Conservation (phyloP, 345 rosid genomes). For the Lepidium sativum region DNA sequence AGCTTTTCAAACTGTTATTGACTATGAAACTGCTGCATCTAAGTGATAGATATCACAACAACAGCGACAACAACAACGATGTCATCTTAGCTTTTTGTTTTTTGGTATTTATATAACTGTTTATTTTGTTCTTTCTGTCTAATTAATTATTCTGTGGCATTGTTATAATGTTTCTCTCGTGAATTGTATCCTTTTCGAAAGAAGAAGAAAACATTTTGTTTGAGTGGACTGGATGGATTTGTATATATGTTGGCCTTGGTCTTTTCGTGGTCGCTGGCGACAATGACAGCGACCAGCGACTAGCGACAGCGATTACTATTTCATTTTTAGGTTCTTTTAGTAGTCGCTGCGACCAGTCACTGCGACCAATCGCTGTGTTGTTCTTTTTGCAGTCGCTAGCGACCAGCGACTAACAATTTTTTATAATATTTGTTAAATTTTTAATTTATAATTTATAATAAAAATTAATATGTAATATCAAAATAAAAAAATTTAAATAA, state of each 20-base stretch:
- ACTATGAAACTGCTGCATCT: slow-evolving; percentile 53
- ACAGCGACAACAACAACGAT: not conserved
- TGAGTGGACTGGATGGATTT: slow-evolving; percentile 15
- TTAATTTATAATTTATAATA: too few relatives aligned
- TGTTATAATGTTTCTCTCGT: slow-evolving; percentile 13
- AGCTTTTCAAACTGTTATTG: slow-evolving; percentile 89
- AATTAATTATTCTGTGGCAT: slow-evolving; percentile 7
- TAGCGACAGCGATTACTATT: too few relatives aligned
- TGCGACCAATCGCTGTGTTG: too few relatives aligned
- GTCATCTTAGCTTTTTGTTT: not conserved
- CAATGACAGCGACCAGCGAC: too few relatives aligned
- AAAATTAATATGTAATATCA: too few relatives aligned
- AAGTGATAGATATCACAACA: slow-evolving; percentile 23
- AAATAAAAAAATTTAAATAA: too few relatives aligned
- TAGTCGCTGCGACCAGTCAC: too few relatives aligned
- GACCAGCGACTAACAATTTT: too few relatives aligned
- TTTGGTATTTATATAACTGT: not conserved
- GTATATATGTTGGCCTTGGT: slow-evolving; percentile 4
- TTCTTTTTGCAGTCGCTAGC: too few relatives aligned
- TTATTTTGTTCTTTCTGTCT: not conserved
- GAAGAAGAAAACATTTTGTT: slow-evolving; percentile 15
- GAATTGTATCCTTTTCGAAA: slow-evolving; percentile 24
- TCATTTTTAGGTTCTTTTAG: too few relatives aligned
- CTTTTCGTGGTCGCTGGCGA: too few relatives aligned
- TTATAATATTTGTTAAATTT: too few relatives aligned